Evolutionary conservation across 1,284 basidiomycete species (phyloP).

Genomic region (Naganishia sp.): DNA sequence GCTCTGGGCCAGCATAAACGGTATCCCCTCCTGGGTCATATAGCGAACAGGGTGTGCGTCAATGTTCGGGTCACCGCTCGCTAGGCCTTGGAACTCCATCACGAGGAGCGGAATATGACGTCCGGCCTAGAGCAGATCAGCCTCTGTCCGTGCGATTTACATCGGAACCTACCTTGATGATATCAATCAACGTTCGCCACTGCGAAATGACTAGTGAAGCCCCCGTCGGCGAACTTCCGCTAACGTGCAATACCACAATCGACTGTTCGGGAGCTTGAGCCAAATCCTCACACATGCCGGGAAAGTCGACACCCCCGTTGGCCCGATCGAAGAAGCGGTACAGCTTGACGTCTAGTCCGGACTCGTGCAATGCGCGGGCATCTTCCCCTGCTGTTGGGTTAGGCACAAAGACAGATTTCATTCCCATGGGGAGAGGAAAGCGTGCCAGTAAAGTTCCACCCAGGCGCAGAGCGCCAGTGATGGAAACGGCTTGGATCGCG

Average conservation of each 20-base stretch:
- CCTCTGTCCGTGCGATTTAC: conserved; percentile 38
- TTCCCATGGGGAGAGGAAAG: conserved; percentile 55
- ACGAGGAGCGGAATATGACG: conserved; percentile 48
- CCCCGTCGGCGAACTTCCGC: conserved; percentile 95
- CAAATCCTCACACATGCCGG: conserved; percentile 69
- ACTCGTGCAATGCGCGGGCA: conserved; percentile 42
- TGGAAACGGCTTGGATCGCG: conserved; percentile 83
- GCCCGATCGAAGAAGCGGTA: conserved; percentile 78
- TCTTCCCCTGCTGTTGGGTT: conserved; percentile 48
- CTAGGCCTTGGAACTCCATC: conserved; percentile 51
- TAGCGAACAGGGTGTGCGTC: conserved; percentile 52
- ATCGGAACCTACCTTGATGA: conserved; percentile 42
- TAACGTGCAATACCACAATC: conserved; percentile 86
- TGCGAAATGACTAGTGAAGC: conserved; percentile 89
- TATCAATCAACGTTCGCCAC: conserved; percentile 69
- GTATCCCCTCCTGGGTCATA: conserved; percentile 52
- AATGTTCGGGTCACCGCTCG: conserved; percentile 47
- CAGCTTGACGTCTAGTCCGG: conserved; percentile 47
- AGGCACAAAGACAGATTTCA: conserved; percentile 43
- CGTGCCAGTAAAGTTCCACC: conserved; percentile 83
- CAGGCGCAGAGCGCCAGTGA: conserved; percentile 93
- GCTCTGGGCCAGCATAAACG: conserved; percentile 50
- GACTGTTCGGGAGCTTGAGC: conserved; percentile 63
- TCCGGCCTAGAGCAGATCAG: conserved; percentile 29
- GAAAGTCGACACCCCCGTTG: conserved; percentile 84